Base-by-base conservation (phyloP, 768 basidiomycete species). In the Pulveroboletus sp. region DNA sequence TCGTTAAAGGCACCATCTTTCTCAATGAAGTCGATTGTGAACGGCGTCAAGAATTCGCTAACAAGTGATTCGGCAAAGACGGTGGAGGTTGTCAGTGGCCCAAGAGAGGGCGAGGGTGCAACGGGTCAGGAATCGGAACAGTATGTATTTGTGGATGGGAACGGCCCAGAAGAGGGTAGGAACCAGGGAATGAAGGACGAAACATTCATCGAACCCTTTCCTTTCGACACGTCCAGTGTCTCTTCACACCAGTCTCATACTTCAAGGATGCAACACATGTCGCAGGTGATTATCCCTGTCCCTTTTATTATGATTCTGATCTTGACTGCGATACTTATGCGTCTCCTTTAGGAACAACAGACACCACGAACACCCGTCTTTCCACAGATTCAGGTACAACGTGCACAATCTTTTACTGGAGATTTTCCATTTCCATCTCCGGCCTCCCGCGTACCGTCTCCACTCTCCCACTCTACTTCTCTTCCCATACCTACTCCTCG, bases 121-220 rank as follows among this genome's bases (percentile, higher is more conserved):
- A 36, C 42, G 3, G 50, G 49, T 6, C 58, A 49, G 35, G 61
- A 48, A 43, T 51, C 55, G 2, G 64, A 61, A 4, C 66, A 53
- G 33, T 69, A 61, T 24, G 51, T 69, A 1, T 49, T 69, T 41
- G 63, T 69, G 18, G 43, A 61, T 13, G 67, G 54, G 0, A 35
- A 57, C 21, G 50, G 46, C 7, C 53, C 52, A 36, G 50, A 33
- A 18, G 52, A 46, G 21, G 17, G 8, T 28, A 28, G 6, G 7
- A 49, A 53, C 40, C 56, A 21, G 42, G 53, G 48, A 18, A 51
- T 47, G 40, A 54, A 46, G 4, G 59, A 58, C 14, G 61, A 58
- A 39, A 53, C 55, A 9, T 36, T 56, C 2, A 58, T 59, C 38
- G 61, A 67, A 6, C 60, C 58, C 4, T 58, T 56, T 36, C 54